phyloP scores from a whole-genome alignment of 305 asterid genomes.

The Rubia tinctorum region DNA sequence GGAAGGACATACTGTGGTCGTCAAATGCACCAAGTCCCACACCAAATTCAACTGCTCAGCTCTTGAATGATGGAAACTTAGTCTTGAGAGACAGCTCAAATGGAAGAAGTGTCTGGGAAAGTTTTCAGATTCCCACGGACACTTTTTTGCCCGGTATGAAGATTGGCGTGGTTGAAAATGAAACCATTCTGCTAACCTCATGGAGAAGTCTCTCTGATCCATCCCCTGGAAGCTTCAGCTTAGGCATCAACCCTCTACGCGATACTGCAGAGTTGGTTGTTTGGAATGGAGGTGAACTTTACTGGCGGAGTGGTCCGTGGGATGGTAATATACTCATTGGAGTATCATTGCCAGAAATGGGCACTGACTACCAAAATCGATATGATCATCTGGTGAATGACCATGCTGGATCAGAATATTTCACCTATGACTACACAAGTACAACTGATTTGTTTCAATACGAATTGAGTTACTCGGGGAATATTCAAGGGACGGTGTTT shows the following conservation, averaged over 20 bases:
- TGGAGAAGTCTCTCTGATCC: slow-evolving; percentile 23
- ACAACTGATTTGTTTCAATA: neutral
- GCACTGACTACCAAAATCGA: slow-evolving; percentile 14
- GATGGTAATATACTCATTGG: slow-evolving; percentile 23
- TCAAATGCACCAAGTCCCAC: slow-evolving; percentile 24
- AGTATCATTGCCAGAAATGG: slow-evolving; percentile 12
- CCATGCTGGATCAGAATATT: slow-evolving; percentile 8
- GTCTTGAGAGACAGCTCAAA: slow-evolving; percentile 28
- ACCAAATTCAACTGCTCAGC: slow-evolving; percentile 26
- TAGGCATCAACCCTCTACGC: slow-evolving; percentile 10
- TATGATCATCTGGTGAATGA: neutral
- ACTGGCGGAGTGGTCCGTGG: slow-evolving; percentile 38
- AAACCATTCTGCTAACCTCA: slow-evolving; percentile 11
- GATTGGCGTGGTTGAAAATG: slow-evolving; percentile 3
- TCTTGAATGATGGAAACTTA: slow-evolving; percentile 39
- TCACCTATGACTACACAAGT: slow-evolving; percentile 11
- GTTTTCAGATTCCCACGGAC: slow-evolving; percentile 24
- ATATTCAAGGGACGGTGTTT: slow-evolving; percentile 21
- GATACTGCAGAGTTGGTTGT: slow-evolving; percentile 18
- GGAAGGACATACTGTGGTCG: slow-evolving; percentile 35
- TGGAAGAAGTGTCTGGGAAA: slow-evolving; percentile 11
- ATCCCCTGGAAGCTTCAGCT: slow-evolving; percentile 13
- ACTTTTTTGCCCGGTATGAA: slow-evolving; percentile 23
- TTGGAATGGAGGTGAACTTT: slow-evolving; percentile 14
- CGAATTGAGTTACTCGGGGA: slow-evolving; percentile 24